Percentiles rank a stretch among this genome's conserved stretches.
These are phyloP conservation scores for Umbelopsis vinacea DNA, from an alignment of 192 early-diverging fungal species.

Conservation along the genomic window DNA sequence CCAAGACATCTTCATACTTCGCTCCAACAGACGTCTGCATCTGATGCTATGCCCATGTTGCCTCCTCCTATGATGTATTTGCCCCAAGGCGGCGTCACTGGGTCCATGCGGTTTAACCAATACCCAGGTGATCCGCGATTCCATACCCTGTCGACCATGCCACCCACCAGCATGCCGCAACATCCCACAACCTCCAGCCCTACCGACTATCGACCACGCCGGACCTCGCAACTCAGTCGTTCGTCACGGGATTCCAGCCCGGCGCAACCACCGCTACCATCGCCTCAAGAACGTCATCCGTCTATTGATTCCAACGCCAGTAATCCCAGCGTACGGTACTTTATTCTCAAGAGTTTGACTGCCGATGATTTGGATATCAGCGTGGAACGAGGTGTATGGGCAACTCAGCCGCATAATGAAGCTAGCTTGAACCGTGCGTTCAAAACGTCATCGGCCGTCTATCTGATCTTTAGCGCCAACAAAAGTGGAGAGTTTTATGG, in stretches of 20 bases:
- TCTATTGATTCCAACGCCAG: slow-evolving; percentile 33
- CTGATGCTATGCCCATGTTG: not conserved
- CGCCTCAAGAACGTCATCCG: slow-evolving; percentile 18
- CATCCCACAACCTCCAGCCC: slow-evolving; percentile 28
- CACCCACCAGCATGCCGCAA: slow-evolving; percentile 28
- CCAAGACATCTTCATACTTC: slow-evolving; percentile 2
- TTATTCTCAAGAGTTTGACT: slow-evolving; percentile 53
- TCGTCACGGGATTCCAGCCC: slow-evolving; percentile 12
- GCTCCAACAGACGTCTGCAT: not conserved
- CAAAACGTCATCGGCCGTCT: slow-evolving; percentile 40
- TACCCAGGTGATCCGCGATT: slow-evolving; percentile 16
- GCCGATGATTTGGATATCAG: slow-evolving; percentile 57
- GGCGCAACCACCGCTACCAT: slow-evolving; percentile 20
- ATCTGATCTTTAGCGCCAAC: slow-evolving; percentile 56
- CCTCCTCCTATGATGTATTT: slow-evolving; percentile 24
- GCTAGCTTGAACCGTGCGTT: slow-evolving; percentile 52
- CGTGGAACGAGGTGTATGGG: slow-evolving; percentile 53
- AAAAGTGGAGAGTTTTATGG: slow-evolving; percentile 60
- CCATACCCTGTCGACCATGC: slow-evolving; percentile 18
- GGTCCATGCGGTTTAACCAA: slow-evolving; percentile 13
- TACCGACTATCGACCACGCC: slow-evolving; percentile 12
- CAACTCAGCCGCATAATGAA: slow-evolving; percentile 53
- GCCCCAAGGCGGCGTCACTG: not conserved
- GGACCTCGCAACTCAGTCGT: slow-evolving; percentile 5
- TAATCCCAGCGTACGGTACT: slow-evolving; percentile 42